Conservation (phyloP, 2,329 filamentous ascomycete species). For the Colletotrichum lupini region DNA sequence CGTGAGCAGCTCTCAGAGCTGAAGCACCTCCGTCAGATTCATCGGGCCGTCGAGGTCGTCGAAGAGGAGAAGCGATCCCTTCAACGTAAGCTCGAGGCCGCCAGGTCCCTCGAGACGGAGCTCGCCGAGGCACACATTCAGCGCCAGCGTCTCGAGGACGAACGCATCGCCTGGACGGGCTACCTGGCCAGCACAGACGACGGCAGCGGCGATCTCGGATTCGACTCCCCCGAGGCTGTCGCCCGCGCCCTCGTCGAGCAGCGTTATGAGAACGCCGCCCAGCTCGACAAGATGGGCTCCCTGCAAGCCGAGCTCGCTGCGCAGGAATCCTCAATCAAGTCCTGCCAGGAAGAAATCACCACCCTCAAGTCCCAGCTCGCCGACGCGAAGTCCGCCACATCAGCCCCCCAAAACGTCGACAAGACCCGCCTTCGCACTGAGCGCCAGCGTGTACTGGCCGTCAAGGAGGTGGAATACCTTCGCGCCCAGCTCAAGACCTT, state of each 20-base stretch:
- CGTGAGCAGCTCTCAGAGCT: conserved; percentile 84
- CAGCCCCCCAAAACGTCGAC: conserved; percentile 62
- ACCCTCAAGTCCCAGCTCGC: conserved; percentile 77
- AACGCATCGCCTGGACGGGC: conserved; percentile 86
- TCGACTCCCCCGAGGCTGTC: conserved; percentile 88
- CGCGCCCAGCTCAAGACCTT: conserved; percentile 91
- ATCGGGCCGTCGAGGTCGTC: conserved; percentile 91
- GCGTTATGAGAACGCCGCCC: conserved; percentile 79
- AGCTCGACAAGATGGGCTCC: conserved; percentile 84
- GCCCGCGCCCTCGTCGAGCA: conserved; percentile 87
- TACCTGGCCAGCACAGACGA: conserved; percentile 78
- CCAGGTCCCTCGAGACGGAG: conserved; percentile 79
- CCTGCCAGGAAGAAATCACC: conserved; percentile 76
- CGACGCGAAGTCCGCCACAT: conserved; percentile 66
- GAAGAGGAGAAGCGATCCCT: conserved; percentile 93
- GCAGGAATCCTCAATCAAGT: conserved; percentile 79
- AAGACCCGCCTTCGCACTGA: conserved; percentile 82
- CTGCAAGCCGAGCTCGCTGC: conserved; percentile 82
- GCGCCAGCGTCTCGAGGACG: conserved; percentile 87
- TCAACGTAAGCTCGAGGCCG: conserved; percentile 79
- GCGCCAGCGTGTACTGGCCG: conserved; percentile 83
- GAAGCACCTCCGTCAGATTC: conserved; percentile 81
- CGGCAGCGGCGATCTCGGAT: conserved; percentile 72
- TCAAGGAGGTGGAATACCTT: conserved; percentile 94
- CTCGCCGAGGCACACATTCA: conserved; percentile 84